Evolutionary conservation across 2,329 filamentous ascomycete genomes (phyloP).

Genomic region (Purpureocillium takamizusanense): DNA sequence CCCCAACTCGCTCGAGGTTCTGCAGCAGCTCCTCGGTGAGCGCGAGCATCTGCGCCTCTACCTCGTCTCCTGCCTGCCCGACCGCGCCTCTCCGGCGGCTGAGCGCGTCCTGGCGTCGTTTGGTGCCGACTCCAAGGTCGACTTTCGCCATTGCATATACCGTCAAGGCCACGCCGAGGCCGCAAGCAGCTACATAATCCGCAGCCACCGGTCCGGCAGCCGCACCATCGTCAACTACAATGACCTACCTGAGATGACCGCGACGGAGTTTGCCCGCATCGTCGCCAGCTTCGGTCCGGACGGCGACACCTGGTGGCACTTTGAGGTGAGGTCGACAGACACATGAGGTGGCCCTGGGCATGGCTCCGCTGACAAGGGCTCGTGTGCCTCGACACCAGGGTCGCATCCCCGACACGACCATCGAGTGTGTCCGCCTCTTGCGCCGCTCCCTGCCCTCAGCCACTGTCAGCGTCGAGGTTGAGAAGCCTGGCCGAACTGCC

Average conservation of each 20-base stretch:
- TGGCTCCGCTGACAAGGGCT: neutral
- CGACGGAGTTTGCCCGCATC: conserved; percentile 45
- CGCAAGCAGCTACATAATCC: conserved; percentile 62
- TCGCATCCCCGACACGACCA: conserved; percentile 51
- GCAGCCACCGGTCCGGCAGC: conserved; percentile 47
- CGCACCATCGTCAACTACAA: conserved; percentile 66
- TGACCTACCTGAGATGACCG: conserved; percentile 57
- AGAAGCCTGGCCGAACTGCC: conserved; percentile 55
- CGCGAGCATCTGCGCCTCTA: conserved; percentile 22
- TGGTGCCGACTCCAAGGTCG: conserved; percentile 28
- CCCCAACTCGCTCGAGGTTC: conserved; percentile 61
- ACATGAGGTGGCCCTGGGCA: too few species aligned
- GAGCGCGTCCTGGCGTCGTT: conserved; percentile 46
- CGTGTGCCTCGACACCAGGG: conserved; percentile 34
- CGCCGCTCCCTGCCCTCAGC: conserved; percentile 33
- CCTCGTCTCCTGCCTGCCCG: conserved; percentile 46
- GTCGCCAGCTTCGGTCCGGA: conserved; percentile 26
- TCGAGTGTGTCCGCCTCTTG: conserved; percentile 49
- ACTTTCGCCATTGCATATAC: conserved; percentile 50
- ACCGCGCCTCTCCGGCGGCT: conserved; percentile 38
- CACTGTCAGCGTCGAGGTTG: conserved; percentile 60
- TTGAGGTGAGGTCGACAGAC: conserved; percentile 42
- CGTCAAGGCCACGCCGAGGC: conserved; percentile 44
- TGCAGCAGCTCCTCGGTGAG: conserved; percentile 48
- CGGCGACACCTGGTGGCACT: conserved; percentile 56